Evolutionary conservation across 805 yeast species (phyloP), one percentile per base, ranked within the genome.

Genomic region (Kuraishia ogatae): DNA sequence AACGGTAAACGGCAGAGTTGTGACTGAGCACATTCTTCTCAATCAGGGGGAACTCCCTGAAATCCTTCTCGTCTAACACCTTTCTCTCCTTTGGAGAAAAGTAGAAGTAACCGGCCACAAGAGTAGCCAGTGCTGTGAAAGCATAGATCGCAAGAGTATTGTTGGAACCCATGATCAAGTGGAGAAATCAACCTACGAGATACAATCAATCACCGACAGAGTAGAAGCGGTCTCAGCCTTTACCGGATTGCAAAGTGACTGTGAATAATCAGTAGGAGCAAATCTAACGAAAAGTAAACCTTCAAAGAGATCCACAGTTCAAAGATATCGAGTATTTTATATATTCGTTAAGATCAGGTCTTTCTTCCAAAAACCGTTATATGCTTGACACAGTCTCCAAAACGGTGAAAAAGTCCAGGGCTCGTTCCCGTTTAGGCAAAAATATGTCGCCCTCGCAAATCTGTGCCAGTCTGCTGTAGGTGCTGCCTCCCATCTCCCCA

Each of bases 1-100:
- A 90, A 66, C 92, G 81, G 73, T 89, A 89, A 57, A 90, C 71
- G 50, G 92, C 88, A 26, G 96, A 80, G 71, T 92, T 90, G 69
- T 88, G 93, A 48, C 87, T 78, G 23, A 93, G 75, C 48, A 84
- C 78, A 24, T 86, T 84, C 73, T 89, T 91, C 66, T 84, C 82
- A 62, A 86, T 80, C 66, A 92, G 75, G 57, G 93, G 93, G 76
- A 90, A 92, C 64, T 85, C 80, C 67, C 82, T 84, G 74, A 85
- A 90, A 54, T 78, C 77, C 59, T 81, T 85, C 48, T 85, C 81
- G 60, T 78, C 78, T 61, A 92, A 77, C 13, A 85, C 87, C 29
- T 81, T 77, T 56, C 75, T 67, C 19, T 71, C 67, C 59, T 71
- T 71, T 55, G 69, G 68, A 55, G 64, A 60, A 57, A 71, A 68